Base-by-base conservation (phyloP, 768 basidiomycete genomes). In the Boletus reticuloceps region DNA sequence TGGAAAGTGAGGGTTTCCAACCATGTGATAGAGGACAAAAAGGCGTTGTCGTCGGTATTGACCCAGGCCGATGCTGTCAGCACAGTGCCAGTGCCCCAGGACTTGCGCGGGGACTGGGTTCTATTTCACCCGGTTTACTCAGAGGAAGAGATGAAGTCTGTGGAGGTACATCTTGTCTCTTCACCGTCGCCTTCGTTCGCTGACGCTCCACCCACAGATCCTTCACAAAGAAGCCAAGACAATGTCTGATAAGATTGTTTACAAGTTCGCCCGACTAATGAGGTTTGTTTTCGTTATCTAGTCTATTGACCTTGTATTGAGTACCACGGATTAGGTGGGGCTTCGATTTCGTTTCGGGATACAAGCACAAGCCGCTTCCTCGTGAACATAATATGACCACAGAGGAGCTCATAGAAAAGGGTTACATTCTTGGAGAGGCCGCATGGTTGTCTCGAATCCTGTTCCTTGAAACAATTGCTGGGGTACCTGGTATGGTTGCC, bases 401-500 rank as follows among this genome's bases (percentile, higher is more conserved):
- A 22, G 78, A 83, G 45, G 82, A 98, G 60, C 79, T 98, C 25
- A 78, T 88, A 50, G 80, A 84, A 59, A 80, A 79, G 20, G 91
- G 93, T 0, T 86, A 89, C 66, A 67, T 91, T 39, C 78, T 98
- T 64, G 77, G 82, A 50, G 86, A 89, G 50, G 73, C 82, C 19
- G 84, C 81, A 42, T 98, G 94, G 95, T 72, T 95, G 46, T 56
- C 77, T 65, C 75, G 87, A 25, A 80, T 86, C 58, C 70, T 88
- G 45, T 82, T 88, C 74, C 79, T 98, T 34, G 96, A 98, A 74
- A 86, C 82, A 50, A 84, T 97, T 50, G 97, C 97, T 13, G 97
- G 91, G 20, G 94, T 98, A 1, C 96, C 96, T 19, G 95, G 95
- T 6, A 95, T 95, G 92, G 93, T 90, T n/a, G 91, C 85, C 13